Percentiles rank a stretch among this genome's conserved stretches.
Conservation (phyloP, 2,329 filamentous ascomycete genomes). For the Cercospora sp. region DNA sequence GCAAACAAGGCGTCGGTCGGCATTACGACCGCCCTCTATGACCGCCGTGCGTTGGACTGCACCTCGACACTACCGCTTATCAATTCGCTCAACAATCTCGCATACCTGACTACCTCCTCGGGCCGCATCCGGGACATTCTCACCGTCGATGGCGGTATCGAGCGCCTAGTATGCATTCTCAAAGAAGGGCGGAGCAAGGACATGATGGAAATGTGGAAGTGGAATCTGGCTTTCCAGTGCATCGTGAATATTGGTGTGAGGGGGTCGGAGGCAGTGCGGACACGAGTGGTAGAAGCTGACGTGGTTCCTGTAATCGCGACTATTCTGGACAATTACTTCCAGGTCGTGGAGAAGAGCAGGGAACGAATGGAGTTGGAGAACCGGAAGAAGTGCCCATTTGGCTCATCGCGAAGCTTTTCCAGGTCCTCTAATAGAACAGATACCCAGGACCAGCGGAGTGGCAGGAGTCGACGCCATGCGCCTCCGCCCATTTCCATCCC, state of each 20-base stretch:
- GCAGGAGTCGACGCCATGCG: slow-evolving; percentile 66
- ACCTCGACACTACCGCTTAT: slow-evolving; percentile 96
- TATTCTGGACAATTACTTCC: slow-evolving; percentile 97
- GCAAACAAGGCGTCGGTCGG: slow-evolving; percentile 99
- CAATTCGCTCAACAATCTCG: slow-evolving; percentile 98
- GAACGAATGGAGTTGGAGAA: slow-evolving; percentile 81
- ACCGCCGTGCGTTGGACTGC: slow-evolving; percentile 94
- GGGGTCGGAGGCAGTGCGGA: slow-evolving; percentile 90
- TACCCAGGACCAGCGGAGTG: slow-evolving; percentile 44
- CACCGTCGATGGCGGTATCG: slow-evolving; percentile 97
- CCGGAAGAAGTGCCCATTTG: slow-evolving; percentile 55
- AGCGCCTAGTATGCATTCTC: slow-evolving; percentile 92
- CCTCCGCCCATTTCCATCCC: slow-evolving; percentile 85
- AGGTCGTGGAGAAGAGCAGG: slow-evolving; percentile 87
- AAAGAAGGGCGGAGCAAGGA: slow-evolving; percentile 97
- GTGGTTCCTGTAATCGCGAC: slow-evolving; percentile 99
- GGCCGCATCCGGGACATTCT: slow-evolving; percentile 96
- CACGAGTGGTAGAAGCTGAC: slow-evolving; percentile 94
- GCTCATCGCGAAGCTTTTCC: slow-evolving; percentile 39
- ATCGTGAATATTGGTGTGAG: slow-evolving; percentile 98
- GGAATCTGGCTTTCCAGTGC: slow-evolving; percentile 98
- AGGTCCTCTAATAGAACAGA: slow-evolving; percentile 39
- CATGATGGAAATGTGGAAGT: slow-evolving; percentile 99
- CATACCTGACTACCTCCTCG: slow-evolving; percentile 96
- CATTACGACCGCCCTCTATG: slow-evolving; percentile 97